Evolutionary conservation across 2,329 filamentous ascomycete genomes (phyloP), one percentile per base, ranked within the genome.

Genomic region (Diplocarpon rosae): DNA sequence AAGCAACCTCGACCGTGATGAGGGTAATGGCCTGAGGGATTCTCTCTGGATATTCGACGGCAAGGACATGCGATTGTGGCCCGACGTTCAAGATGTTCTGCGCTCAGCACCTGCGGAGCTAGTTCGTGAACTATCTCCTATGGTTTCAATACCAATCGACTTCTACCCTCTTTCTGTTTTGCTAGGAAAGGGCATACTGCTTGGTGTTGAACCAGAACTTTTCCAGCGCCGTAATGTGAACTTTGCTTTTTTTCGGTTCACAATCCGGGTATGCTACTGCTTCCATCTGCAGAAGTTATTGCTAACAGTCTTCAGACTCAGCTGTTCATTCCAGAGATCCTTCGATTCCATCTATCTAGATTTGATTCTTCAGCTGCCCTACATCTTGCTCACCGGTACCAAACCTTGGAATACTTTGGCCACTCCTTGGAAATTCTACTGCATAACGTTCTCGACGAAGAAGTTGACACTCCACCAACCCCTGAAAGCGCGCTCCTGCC

Each of bases 21-120:
- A 60, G 37, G 56, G 52, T 2, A 56, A 54, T 42, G 57, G 56
- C 2, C 66, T 98, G 33, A 76, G 79, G 43, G 87, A 95, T 65
- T 96, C 92, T 1, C 68, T 98, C 2, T 98, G 92, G 92, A 79
- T 87, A 37, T 96, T 95, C 64, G 88, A 95, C 57, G 92, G 92
- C 5, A 77, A 76, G 45, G 80, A 89, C 52, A 75, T 96, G 53
- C 84, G 88, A 53, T 76, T 85, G 2, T 98, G 92, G 92, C 78
- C 85, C 17, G 86, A 95, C 59, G 78, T 95, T 33, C 80, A 88
- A 53, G 85, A 92, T 48, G 79, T 96, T 27, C 68, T 96, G 33
- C 75, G 80, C 30, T 81, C 83, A 15, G 78, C 80, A 17, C 77
- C 80, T 7, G 68, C 71, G 31, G 81, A 85, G 50, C 65, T 76